Percentiles rank a stretch among this genome's conserved stretches.
phyloP scores from a whole-genome alignment of 2,329 filamentous ascomycete genomes.

The Fusarium abutilonis region DNA sequence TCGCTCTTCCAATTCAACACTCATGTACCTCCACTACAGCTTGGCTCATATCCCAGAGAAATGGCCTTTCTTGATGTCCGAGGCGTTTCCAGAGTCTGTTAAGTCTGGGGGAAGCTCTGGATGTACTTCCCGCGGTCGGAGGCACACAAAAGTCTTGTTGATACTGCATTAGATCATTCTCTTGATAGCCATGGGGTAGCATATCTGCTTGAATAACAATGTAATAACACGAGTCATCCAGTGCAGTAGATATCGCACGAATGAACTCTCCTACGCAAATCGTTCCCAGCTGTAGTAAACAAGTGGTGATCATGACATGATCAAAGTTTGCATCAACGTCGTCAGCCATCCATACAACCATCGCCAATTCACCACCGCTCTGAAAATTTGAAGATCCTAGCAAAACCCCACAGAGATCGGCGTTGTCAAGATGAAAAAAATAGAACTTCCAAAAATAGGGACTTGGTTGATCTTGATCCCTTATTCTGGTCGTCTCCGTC shows the following conservation, averaged over 20 bases:
- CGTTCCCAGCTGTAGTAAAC: background rate
- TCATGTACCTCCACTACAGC: no score
- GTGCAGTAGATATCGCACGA: background rate
- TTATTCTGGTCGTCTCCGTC: slow-evolving; percentile 20
- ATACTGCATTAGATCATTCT: background rate
- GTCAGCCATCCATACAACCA: slow-evolving; percentile 10
- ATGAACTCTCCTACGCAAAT: background rate
- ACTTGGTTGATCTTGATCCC: slow-evolving; percentile 7
- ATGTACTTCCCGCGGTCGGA: no score
- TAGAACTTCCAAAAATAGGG: slow-evolving; percentile 38
- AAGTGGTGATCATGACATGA: slow-evolving; percentile 5
- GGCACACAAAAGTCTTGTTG: no score
- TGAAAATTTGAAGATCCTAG: slow-evolving; percentile 7
- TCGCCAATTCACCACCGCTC: slow-evolving; percentile 9
- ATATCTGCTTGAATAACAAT: background rate
- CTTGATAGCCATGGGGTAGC: background rate
- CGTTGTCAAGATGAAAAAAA: slow-evolving; percentile 29
- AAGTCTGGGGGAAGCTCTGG: no score
- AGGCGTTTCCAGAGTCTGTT: no score
- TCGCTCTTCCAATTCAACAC: no score
- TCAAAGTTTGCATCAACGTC: slow-evolving; percentile 13
- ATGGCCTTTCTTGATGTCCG: no score
- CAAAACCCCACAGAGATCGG: slow-evolving; percentile 17
- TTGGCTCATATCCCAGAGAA: no score
- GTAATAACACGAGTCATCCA: slow-evolving; percentile 2